phyloP scores from a whole-genome alignment of 768 basidiomycete species.

The Favolaschia claudopus region DNA sequence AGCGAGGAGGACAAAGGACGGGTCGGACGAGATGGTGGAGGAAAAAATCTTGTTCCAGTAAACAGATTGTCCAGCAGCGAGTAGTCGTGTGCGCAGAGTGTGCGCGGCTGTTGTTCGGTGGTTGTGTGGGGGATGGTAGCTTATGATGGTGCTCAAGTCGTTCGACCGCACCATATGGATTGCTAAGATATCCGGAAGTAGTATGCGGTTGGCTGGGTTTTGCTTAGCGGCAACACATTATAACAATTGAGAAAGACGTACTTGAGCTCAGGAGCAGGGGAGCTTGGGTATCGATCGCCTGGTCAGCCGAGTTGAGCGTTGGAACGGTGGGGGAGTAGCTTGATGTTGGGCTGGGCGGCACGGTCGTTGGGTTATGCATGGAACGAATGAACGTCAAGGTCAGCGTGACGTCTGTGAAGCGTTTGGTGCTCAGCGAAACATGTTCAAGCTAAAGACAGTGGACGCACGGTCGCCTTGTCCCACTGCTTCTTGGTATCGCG shows the following conservation, averaged over 20 bases:
- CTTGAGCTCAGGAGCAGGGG: slow-evolving; percentile 20
- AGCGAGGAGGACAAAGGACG: slow-evolving; percentile 62
- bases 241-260: not conserved
- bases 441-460: not conserved
- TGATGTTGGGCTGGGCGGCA: too few relatives aligned
- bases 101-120: slow-evolving; percentile 37
- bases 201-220: slow-evolving; percentile 35
- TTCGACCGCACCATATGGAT: slow-evolving; percentile 55
- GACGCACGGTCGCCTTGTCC: slow-evolving; percentile 59
- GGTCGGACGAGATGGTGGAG: slow-evolving; percentile 54
- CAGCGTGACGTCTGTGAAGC: slow-evolving; percentile 61
- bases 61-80: slow-evolving; percentile 50
- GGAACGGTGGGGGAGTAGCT: too few relatives aligned
- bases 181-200: slow-evolving; percentile 55
- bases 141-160: slow-evolving; percentile 57
- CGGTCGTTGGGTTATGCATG: slow-evolving; percentile 37
- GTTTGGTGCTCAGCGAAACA: not conserved
- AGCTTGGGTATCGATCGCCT: slow-evolving; percentile 25
- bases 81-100: too few relatives aligned
- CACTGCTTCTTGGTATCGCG: slow-evolving; percentile 64
- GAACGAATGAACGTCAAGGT: slow-evolving; percentile 62
- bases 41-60: slow-evolving; percentile 55
- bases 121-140: slow-evolving; percentile 55
- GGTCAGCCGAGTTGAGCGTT: not conserved
- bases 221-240: not conserved